Evolutionary conservation across 768 basidiomycete genomes (phyloP), one percentile per base, ranked within the genome.

Genomic region (Rossbeevera mucosa): DNA sequence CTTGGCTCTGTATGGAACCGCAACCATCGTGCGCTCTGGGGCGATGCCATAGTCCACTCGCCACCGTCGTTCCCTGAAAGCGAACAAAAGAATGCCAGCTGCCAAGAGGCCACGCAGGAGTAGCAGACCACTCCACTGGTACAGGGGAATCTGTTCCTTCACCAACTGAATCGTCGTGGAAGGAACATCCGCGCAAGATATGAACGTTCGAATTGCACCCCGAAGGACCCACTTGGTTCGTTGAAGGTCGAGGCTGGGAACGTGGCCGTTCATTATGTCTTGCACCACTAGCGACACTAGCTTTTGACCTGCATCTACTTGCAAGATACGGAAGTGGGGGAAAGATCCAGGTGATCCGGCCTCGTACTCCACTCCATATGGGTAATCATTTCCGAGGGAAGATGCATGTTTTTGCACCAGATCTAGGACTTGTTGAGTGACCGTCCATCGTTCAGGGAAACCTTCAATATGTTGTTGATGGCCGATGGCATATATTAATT

Each of bases 1-100:
- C 48, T 71, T 73, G 0, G 72, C 74, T 2, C 72, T 59, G 22
- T 73, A 73, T 0, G 72, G 72, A 1, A 73, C 74, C 0, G 72
- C 72, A 4, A 73, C 55, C 59, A 63, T 57, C 0, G 73, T 72
- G 14, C 72, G 68, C 16, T 36, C 5, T 6, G 52, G 62, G 36
- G 71, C 54, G 14, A 70, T 68, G 3, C 72, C 72, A 56, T 70
- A 75, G 48, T 74, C 68, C 7, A 75, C 74, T 2, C 73, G 51
- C 72, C 72, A 73, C 21, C 74, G 60, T 20, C 68, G 69, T 2
- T 73, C 71, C 38, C 41, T 62, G 22, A 73, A 55, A 5, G 58
- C 64, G 42, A 64, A 65, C 13, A 65, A 29, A 2, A 73, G 57
- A 14, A 73, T 68, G 0, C 69, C 72, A 0, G 54, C 55, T 7